Percentiles rank a stretch among this genome's conserved stretches.
These are phyloP conservation scores for Sordariomycetes sp. DNA, from an alignment of 2,329 filamentous ascomycete species.

Conservation along the genomic window DNA sequence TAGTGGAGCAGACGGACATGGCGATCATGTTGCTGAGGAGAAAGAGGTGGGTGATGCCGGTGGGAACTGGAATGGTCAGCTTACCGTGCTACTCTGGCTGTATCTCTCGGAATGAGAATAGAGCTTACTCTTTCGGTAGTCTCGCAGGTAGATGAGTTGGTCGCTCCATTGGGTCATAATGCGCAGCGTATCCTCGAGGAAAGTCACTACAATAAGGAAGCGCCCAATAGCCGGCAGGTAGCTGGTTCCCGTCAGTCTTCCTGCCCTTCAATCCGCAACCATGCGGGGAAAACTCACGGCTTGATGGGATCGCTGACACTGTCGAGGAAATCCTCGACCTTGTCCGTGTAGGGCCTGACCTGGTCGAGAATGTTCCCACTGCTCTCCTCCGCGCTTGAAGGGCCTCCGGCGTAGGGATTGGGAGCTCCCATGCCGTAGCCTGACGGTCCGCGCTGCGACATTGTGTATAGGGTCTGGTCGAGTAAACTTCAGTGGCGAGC, in stretches of 20 bases:
- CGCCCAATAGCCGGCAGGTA: constrained; percentile 92
- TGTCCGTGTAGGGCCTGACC: constrained; percentile 91
- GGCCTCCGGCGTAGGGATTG: constrained; percentile 52
- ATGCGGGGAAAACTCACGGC: constrained; percentile 50
- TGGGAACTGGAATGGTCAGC: constrained; percentile 56
- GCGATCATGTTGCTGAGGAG: constrained; percentile 81
- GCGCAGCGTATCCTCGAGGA: constrained; percentile 90
- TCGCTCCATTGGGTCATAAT: constrained; percentile 98
- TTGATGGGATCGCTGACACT: constrained; percentile 83
- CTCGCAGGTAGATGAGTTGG: constrained; percentile 84
- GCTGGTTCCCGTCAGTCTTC: constrained; percentile 34
- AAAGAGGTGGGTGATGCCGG: constrained; percentile 84
- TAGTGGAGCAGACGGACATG: constrained; percentile 72
- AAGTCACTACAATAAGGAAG: constrained; percentile 96
- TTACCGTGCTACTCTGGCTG: constrained; percentile 9
- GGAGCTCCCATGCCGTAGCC: constrained; percentile 77
- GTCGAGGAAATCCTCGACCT: constrained; percentile 92
- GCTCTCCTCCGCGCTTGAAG: constrained; percentile 50
- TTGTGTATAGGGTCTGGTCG: no score
- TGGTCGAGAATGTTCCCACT: constrained; percentile 60
- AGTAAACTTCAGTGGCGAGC: no score
- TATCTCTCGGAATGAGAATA: no score
- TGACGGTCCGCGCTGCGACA: constrained; percentile 53
- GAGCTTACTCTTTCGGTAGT: constrained; percentile 77
- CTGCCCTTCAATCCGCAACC: not conserved